Evolutionary conservation across 2,329 filamentous ascomycete species (phyloP), one percentile per base, ranked within the genome.

Genomic region (Neospermospora avenae): DNA sequence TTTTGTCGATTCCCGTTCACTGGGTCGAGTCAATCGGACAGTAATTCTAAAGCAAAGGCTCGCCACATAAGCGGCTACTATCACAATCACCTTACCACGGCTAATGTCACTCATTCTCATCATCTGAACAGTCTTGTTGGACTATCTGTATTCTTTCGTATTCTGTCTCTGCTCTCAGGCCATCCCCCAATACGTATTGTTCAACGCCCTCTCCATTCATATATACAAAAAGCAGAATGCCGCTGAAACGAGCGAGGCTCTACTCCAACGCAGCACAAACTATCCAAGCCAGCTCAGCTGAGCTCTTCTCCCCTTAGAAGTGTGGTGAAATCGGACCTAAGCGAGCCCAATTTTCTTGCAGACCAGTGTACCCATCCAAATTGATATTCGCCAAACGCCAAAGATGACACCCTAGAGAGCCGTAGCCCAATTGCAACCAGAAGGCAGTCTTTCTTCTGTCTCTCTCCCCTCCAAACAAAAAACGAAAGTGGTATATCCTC

Each of bases 401-500:
- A 58, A 60, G 59, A 56, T 57, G 39, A 10, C 28, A 1, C 5
- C 5, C 11, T 31, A 52, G 39, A 25, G 54, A 56, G 54, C 54
- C 42, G 28, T 56, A 56, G 54, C 54, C 28, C 48, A 51, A 18
- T 8, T 18, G 14, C 34, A 35, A n/a, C 28, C 28, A 48, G 45
- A 48, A 48, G 11, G 45, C 28, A 8, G 18, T 31, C 24, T 6
- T 22, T 3, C 7, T 18, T n/a, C 58, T 31, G 13, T 7, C 31
- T 20, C 48, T 34, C n/a, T 31, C 48, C 13, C 22, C 34, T 14
- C 22, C 28, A 34, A 51, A 35, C 25, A 10, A 3, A 18, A 22
- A 49, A 51, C n/a, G 7, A 31, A 51, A 51, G 48, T 51, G 58
- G 63, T 65, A 66, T 65, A 61, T 63, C 56, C 65, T 45, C 53